phyloP scores from a whole-genome alignment of 192 early-diverging fungal species.

The Radiomyces spectabilis region DNA sequence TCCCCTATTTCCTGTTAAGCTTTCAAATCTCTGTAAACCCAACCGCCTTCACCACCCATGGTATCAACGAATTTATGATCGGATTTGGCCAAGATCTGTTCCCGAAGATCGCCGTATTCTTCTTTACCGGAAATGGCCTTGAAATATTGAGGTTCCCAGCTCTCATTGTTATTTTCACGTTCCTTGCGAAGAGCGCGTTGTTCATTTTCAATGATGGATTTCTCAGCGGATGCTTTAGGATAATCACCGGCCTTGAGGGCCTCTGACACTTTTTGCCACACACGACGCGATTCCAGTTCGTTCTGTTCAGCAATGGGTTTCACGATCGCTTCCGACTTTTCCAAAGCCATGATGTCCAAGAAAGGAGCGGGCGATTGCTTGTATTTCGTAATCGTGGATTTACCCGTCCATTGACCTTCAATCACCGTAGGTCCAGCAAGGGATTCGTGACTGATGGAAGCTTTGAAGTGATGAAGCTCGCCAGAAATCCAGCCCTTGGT shows the following conservation, averaged over 20 bases:
- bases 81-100: slow-evolving; percentile 18
- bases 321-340: slow-evolving; percentile 49
- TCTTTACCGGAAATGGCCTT: slow-evolving; percentile 32
- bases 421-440: slow-evolving; percentile 27
- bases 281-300: slow-evolving; percentile 55
- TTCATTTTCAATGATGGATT: slow-evolving; percentile 60
- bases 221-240: slow-evolving; percentile 56
- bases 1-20: too few species aligned
- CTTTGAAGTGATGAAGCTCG: slow-evolving; percentile 73
- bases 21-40: neutral
- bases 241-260: slow-evolving; percentile 63
- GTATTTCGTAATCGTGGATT: slow-evolving; percentile 48
- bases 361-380: slow-evolving; percentile 43
- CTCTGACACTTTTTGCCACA: slow-evolving; percentile 64
- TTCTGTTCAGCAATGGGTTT: slow-evolving; percentile 51
- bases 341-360: slow-evolving; percentile 48
- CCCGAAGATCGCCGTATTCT: slow-evolving; percentile 18
- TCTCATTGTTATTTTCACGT: slow-evolving; percentile 44
- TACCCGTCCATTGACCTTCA: slow-evolving; percentile 64
- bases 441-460: slow-evolving; percentile 17
- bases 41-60: slow-evolving; percentile 18
- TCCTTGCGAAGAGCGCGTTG: slow-evolving; percentile 57
- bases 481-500: slow-evolving; percentile 75
- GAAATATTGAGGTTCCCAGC: slow-evolving; percentile 47
- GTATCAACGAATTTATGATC: slow-evolving; percentile 27